Percentiles rank a stretch among this genome's conserved stretches.
These are phyloP conservation scores for Auricularia auricula-judae DNA, from an alignment of 768 basidiomycete species.

Conservation along the genomic window DNA sequence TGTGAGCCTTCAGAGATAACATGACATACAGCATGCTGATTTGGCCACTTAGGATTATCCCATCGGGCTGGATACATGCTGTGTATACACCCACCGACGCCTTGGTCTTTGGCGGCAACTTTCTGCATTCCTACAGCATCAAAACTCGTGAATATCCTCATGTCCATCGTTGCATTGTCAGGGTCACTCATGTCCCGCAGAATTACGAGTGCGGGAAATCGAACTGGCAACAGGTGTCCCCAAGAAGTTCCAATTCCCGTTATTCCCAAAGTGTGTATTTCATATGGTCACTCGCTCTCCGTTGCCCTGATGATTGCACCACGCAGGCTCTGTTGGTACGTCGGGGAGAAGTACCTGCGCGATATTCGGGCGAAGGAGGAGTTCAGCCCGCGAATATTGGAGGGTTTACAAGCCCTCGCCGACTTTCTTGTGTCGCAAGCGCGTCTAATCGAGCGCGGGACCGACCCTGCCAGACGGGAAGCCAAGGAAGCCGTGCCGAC, in stretches of 20 bases:
- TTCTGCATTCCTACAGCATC: slow-evolving; percentile 86
- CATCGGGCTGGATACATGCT: slow-evolving; percentile 96
- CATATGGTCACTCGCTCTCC: slow-evolving; percentile 7
- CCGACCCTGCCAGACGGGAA: slow-evolving; percentile 63
- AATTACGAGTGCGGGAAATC: slow-evolving; percentile 81
- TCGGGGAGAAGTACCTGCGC: slow-evolving; percentile 68
- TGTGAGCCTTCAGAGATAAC: slow-evolving; percentile 25
- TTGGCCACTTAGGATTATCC: slow-evolving; percentile 47
- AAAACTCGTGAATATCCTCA: slow-evolving; percentile 53
- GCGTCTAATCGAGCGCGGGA: slow-evolving; percentile 57
- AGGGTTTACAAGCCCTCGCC: slow-evolving; percentile 59
- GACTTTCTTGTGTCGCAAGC: slow-evolving; percentile 73
- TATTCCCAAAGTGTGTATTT: slow-evolving; percentile 53
- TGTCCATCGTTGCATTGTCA: not conserved
- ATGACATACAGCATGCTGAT: not conserved
- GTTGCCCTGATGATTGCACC: not conserved
- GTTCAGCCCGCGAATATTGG: slow-evolving; percentile 48
- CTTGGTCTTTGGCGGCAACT: slow-evolving; percentile 95
- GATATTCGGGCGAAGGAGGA: slow-evolving; percentile 53
- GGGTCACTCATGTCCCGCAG: slow-evolving; percentile 27
- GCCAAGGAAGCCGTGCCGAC: slow-evolving; percentile 70
- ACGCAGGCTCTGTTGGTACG: slow-evolving; percentile 79
- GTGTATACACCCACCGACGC: slow-evolving; percentile 93
- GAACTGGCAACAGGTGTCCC: slow-evolving; percentile 90
- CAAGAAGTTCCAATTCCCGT: slow-evolving; percentile 80